Base-by-base conservation (phyloP, 306 rosid species). In the Geum urbanum region DNA sequence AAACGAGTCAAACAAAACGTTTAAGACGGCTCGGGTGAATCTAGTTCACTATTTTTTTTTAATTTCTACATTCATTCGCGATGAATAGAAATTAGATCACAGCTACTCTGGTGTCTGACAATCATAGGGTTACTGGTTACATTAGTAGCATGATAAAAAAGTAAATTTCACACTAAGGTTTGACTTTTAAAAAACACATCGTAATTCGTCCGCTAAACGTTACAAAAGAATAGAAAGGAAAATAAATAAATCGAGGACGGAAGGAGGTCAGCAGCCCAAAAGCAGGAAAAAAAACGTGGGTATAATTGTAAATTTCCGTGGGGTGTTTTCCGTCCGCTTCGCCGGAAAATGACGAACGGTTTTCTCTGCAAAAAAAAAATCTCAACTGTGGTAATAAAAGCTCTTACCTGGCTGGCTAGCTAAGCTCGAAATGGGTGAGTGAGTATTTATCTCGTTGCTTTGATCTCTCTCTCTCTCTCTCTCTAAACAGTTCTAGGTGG, bases 181-280 rank as follows among this genome's bases (percentile, higher is more conserved):
- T 87, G 89, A 87, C 87, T 83, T 87, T 81, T 62, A 15, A 15
- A 15, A 18, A 24, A 54, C 44, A 1, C 52, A 43, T 71, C 12
- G 16, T 70, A 13, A 37, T 58, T 52, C 39, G 79, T 76, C 82
- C 67, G 66, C n/a, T 6, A 53, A 47, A 45, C 62, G 61, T 59
- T 45, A 15, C 46, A 55, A 39, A 67, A 61, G 62, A 68, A 20
- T 40, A 67, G 49, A 69, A 72, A 62, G 58, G 50, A 54, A 40
- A 2, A 78, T 53, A 60, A 72, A 72, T 6, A 22, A 45, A n/a
- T 52, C 2, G 32, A 27, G 32, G 8, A 40, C 7, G 63, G 35
- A 9, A 54, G 65, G 73, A 73, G 77, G 68, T 56, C 32, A 27
- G 32, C 68, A 83, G 20, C 63, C 59, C 44, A 19, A 24, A 50